These are phyloP conservation scores for Zygoascus ofunaensis DNA, from an alignment of 805 yeast species.

Conservation along the genomic window DNA sequence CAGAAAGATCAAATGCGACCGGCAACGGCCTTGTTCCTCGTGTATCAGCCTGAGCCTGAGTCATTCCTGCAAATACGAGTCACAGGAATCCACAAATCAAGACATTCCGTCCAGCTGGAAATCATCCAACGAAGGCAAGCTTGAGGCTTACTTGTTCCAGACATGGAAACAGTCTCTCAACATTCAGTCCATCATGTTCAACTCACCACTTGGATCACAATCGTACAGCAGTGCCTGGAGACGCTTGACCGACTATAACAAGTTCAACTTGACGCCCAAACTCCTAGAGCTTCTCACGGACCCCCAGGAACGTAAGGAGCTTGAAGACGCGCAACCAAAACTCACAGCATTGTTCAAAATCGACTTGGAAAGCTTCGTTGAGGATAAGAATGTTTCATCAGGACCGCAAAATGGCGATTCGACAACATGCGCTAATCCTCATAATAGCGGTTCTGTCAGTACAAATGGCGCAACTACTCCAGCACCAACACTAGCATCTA, in stretches of 20 bases:
- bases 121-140: not conserved
- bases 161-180: not conserved
- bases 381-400: not conserved
- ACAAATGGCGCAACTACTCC: too few relatives aligned
- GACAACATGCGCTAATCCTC: too few relatives aligned
- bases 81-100: not conserved
- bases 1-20: conserved; percentile 18
- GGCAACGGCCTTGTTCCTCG: conserved; percentile 17
- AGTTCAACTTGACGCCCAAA: not conserved
- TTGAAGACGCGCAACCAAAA: not conserved
- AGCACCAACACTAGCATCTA: too few relatives aligned
- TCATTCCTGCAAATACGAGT: conserved; percentile 9
- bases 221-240: not conserved
- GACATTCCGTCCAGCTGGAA: not conserved
- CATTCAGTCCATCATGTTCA: not conserved
- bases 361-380: not conserved
- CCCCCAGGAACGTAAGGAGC: not conserved
- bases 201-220: not conserved
- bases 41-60: conserved; percentile 11
- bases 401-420: too few relatives aligned
- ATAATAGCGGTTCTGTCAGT: too few relatives aligned
- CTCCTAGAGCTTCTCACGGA: not conserved
- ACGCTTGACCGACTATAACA: conserved; percentile 1
- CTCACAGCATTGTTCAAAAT: not conserved
- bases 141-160: not conserved